Base-by-base conservation (phyloP, 441 rosid species). In the Theobroma grandiflorum region DNA sequence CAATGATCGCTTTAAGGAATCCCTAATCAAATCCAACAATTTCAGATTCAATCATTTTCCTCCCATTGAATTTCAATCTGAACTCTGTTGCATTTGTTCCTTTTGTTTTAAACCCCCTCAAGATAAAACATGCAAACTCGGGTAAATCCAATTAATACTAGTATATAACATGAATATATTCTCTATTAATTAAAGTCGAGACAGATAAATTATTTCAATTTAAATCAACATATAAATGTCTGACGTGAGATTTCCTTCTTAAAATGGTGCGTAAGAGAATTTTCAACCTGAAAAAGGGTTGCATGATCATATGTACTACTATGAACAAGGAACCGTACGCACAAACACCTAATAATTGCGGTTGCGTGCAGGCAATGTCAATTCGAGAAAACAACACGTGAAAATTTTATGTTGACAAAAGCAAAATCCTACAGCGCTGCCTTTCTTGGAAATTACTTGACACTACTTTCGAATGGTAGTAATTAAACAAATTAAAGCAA, bases 261-360 rank as follows among this genome's bases (percentile, higher is more conserved):
- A 15, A 20, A 55, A 55, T 18, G 14, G 63, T 58, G 59, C 9
- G 63, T 2, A 20, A 57, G 7, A n/a, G 50, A 20, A 10, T 40
- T 18, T 10, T 66, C 72, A 42, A 40, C 52, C 1, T n/a, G 50
- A 8, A 31, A 12, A 18, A 66, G 8, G 31, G 45, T 6, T 65
- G 45, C 47, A 18, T 18, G 7, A 16, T 37, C 45, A 66, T 65
- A 0, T n/a, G 71, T 61, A 50, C 49, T 10, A 47, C 52, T 7
- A 18, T 38, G 49, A 66, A 9, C 71, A 66, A 61, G 31, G n/a
- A 18, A 50, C 71, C 70, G 70, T 65, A 38, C 70, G 38, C 70
- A 38, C 49, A 38, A 18, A 8, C 22, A 31, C 40, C n/a, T 22
- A 8, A 40, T 18, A n/a, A 66, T 66, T 38, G 71, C 9, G 8